Percentiles rank a stretch among this genome's conserved stretches.
These are phyloP conservation scores for Ophiocordyceps australis DNA, from an alignment of 2,329 filamentous ascomycete species.

Conservation along the genomic window DNA sequence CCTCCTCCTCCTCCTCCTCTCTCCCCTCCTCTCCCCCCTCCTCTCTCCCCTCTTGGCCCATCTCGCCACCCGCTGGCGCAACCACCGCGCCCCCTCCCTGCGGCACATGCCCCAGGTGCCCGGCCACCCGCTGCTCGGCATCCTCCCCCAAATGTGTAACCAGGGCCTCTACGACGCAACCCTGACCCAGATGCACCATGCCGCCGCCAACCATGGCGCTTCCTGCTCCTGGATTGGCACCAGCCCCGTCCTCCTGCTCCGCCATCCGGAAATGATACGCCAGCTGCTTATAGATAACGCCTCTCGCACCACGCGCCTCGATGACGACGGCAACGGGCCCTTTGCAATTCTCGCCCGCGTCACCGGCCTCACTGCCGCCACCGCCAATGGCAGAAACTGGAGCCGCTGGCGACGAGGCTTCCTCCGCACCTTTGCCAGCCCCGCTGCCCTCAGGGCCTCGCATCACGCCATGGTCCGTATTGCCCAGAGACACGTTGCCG, in stretches of 20 bases:
- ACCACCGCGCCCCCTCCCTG: too few species aligned
- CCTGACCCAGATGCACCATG: constrained; percentile 1
- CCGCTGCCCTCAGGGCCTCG: not conserved
- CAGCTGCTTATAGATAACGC: constrained; percentile 1
- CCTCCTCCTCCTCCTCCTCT: too few species aligned
- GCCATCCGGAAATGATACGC: constrained; percentile 1
- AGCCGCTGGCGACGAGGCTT: constrained; percentile 2
- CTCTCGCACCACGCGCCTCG: constrained; percentile 1
- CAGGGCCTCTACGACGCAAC: constrained; percentile 1
- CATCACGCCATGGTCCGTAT: constrained; percentile 1
- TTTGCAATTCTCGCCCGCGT: constrained; percentile 1
- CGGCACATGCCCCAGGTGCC: constrained; percentile 1
- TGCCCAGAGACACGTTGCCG: constrained; percentile 1
- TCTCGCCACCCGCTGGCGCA: too few species aligned
- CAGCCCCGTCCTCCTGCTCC: constrained; percentile 1
- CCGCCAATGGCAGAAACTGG: constrained; percentile 2
- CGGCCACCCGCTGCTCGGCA: constrained; percentile 1
- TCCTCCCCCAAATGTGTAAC: constrained; percentile 2
- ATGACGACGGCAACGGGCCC: constrained; percentile 1
- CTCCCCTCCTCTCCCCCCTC: too few species aligned
- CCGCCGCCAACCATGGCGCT: constrained; percentile 1
- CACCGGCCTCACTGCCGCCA: constrained; percentile 1
- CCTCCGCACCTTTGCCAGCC: constrained; percentile 1
- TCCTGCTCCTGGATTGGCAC: constrained; percentile 1
- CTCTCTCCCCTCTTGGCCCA: too few species aligned